Evolutionary conservation across 75 land plant species (phyloP).

Genomic region (Ceratopteris richardii): DNA sequence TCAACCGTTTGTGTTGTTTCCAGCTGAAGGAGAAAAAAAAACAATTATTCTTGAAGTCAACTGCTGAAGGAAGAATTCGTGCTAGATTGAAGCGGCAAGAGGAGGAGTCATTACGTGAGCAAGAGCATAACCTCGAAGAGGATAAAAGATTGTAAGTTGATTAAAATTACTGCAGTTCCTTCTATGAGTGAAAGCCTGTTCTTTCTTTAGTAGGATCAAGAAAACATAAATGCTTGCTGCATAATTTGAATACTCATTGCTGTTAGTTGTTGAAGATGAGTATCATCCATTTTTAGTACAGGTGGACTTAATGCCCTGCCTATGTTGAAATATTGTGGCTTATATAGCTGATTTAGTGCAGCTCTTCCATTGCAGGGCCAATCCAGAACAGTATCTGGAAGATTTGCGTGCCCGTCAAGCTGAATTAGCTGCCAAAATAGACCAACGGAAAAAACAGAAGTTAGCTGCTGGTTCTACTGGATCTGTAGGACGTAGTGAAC

Average conservation of each 20-base stretch:
- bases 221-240: too few species aligned
- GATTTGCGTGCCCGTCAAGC: conserved; percentile 59
- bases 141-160: conserved; percentile 64
- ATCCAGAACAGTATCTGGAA: conserved; percentile 89
- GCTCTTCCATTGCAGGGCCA: conserved; percentile 44
- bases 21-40: conserved; percentile 86
- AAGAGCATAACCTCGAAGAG: conserved; percentile 70
- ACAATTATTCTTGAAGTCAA: conserved; percentile 73
- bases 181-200: too few species aligned
- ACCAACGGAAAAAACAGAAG: conserved; percentile 75
- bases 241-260: too few species aligned
- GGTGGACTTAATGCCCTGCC: too few species aligned
- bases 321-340: too few species aligned
- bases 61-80: conserved; percentile 77
- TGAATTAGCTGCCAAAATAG: conserved; percentile 70
- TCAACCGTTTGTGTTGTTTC: too few species aligned
- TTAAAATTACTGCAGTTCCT: neutral
- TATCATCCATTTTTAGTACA: too few species aligned
- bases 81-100: conserved; percentile 84
- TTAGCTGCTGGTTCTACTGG: conserved; percentile 32
- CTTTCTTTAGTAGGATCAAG: too few species aligned
- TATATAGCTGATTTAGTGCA: too few species aligned
- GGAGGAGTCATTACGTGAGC: conserved; percentile 62
- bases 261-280: too few species aligned
- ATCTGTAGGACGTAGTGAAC: conserved; percentile 86